Conservation (phyloP, 2,329 filamentous ascomycete species). For the Cercospora berteroae region DNA sequence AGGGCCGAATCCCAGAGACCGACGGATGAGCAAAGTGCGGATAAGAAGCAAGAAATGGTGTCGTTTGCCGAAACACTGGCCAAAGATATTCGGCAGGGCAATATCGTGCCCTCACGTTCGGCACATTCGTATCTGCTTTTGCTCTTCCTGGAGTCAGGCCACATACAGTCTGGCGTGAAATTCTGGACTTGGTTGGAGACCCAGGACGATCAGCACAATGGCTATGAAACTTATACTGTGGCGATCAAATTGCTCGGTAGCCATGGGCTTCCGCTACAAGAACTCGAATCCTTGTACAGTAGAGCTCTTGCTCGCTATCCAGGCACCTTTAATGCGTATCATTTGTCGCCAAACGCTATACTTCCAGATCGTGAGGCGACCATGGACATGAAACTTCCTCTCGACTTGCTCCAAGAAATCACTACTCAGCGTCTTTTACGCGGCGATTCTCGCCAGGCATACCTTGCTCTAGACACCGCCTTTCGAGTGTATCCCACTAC, state of each 20-base stretch:
- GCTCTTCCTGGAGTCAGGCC: constrained; percentile 47
- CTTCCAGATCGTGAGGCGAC: constrained; percentile 43
- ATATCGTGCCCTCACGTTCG: constrained; percentile 38
- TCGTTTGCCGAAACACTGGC: constrained; percentile 41
- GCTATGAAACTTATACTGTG: constrained; percentile 47
- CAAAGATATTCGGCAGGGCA: constrained; percentile 40
- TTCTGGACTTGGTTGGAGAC: constrained; percentile 52
- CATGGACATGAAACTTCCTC: constrained; percentile 38
- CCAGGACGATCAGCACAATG: constrained; percentile 45
- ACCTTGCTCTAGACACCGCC: constrained; percentile 51
- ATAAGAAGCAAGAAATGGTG: constrained; percentile 23
- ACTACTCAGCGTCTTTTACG: constrained; percentile 47
- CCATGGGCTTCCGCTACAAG: constrained; percentile 40
- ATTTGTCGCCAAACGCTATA: constrained; percentile 49
- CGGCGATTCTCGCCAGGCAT: constrained; percentile 50
- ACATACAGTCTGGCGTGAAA: constrained; percentile 29
- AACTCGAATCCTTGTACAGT: constrained; percentile 48
- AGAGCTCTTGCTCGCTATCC: constrained; percentile 49
- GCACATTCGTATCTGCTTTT: constrained; percentile 49
- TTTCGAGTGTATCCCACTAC: constrained; percentile 48
- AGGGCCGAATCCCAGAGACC: constrained; percentile 13
- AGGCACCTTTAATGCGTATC: constrained; percentile 48
- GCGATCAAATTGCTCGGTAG: constrained; percentile 51
- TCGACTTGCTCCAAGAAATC: constrained; percentile 50
- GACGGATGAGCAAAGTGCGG: constrained; percentile 4